Evolutionary conservation across 2,329 filamentous ascomycete species (phyloP).

Genomic region (Cercospora janseana): DNA sequence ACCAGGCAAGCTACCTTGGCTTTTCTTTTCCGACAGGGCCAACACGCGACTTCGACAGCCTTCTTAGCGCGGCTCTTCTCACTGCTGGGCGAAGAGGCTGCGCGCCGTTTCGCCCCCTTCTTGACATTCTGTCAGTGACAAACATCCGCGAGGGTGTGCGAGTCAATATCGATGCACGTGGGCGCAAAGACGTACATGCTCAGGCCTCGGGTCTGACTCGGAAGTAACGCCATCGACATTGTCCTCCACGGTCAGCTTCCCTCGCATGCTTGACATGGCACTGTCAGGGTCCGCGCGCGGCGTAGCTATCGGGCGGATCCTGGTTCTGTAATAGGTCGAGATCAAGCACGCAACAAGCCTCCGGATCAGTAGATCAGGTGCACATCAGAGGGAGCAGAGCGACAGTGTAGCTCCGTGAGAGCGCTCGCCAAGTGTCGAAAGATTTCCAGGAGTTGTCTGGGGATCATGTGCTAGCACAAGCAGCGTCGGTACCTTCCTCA

Average conservation of each 20-base stretch:
- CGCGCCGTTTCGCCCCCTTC: not conserved
- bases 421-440: not conserved
- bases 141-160: not conserved
- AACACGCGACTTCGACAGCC: slow-evolving; percentile 27
- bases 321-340: slow-evolving; percentile 1
- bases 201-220: not conserved
- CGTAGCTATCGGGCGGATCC: not conserved
- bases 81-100: slow-evolving; percentile 6
- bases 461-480: not conserved
- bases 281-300: not conserved
- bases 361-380: no score
- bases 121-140: not conserved
- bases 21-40: slow-evolving; percentile 27
- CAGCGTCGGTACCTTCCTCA: not conserved
- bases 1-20: slow-evolving; percentile 14
- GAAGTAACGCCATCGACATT: not conserved
- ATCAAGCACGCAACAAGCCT: slow-evolving; percentile 3
- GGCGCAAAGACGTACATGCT: not conserved
- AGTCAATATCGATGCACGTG: not conserved
- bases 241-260: not conserved
- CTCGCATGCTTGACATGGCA: slow-evolving; percentile 1
- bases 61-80: slow-evolving; percentile 14
- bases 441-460: not conserved
- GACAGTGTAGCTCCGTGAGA: no score
- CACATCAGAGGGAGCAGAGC: not conserved